phyloP scores from a whole-genome alignment of 179 eudicot genomes.

The Actinidia polygama region DNA sequence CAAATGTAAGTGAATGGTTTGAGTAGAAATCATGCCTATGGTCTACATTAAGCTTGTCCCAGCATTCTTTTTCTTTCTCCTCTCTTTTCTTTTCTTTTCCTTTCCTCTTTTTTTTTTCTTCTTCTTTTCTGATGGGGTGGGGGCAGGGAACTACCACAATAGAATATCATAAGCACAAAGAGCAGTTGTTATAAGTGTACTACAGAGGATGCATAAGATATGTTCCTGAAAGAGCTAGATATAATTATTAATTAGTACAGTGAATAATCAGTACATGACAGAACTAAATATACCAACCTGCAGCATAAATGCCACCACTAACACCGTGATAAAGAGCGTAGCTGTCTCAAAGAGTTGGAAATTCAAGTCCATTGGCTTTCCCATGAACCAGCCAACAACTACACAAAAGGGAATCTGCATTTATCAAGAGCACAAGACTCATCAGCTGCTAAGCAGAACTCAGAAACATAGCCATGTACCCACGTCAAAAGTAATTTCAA shows the following conservation, averaged over 20 bases:
- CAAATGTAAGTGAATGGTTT: no score
- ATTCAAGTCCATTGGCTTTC: constrained; percentile 93
- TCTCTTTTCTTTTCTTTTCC: no score
- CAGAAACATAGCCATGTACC: not conserved
- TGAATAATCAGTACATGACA: constrained; percentile 4
- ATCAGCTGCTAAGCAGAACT: not conserved
- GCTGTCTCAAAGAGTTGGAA: constrained; percentile 97
- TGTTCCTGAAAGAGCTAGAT: not conserved
- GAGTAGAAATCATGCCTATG: no score
- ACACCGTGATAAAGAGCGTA: constrained; percentile 86
- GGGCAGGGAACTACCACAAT: not conserved
- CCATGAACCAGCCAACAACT: constrained; percentile 93
- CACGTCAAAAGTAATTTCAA: not conserved
- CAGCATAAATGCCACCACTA: constrained; percentile 95
- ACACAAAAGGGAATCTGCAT: constrained; percentile 98
- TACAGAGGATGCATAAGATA: not conserved
- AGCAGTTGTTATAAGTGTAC: not conserved
- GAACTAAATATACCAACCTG: constrained; percentile 58
- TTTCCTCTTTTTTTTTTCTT: no score
- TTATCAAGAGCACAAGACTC: constrained; percentile 24
- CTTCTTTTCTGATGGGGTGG: no score
- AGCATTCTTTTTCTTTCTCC: no score
- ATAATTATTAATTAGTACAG: no score
- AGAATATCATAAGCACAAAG: not conserved
- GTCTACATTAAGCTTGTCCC: no score